These are phyloP conservation scores for Ganoderma resinaceum DNA, from an alignment of 1,284 basidiomycete species.

Conservation along the genomic window DNA sequence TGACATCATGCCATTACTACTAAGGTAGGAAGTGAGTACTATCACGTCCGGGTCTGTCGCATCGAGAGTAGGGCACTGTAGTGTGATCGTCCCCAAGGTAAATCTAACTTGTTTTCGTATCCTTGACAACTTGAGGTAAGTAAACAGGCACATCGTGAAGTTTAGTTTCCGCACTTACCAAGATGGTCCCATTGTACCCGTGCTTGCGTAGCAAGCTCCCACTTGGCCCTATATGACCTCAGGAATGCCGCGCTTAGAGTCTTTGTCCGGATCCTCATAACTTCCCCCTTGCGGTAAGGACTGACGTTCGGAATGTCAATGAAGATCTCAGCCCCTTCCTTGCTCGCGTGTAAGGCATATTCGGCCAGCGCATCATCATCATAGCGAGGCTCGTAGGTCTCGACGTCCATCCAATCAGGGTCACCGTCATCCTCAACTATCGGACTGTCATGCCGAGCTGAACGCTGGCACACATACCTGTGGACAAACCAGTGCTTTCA, in stretches of 20 bases:
- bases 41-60: neutral
- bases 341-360: neutral
- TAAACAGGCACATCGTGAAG: neutral
- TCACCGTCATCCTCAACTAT: constrained; percentile 9
- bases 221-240: neutral
- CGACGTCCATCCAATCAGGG: constrained; percentile 4
- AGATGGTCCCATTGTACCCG: neutral
- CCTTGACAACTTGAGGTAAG: neutral
- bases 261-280: constrained; percentile 9
- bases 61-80: neutral
- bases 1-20: neutral
- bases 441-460: neutral
- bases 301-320: constrained; percentile 9
- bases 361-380: neutral
- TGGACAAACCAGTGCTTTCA: constrained; percentile 15
- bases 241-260: constrained; percentile 2
- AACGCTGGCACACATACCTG: constrained; percentile 2
- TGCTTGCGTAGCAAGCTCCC: neutral
- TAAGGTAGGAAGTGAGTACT: neutral
- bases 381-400: constrained; percentile 5
- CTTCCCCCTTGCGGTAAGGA: constrained; percentile 6
- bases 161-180: neutral
- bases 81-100: neutral
- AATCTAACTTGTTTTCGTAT: neutral
- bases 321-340: constrained; percentile 5